A percentile compares a stretch with the other conserved stretches of the same genome.
phyloP scores from a whole-genome alignment of 2,329 filamentous ascomycete genomes.

The Madurella fahalii region DNA sequence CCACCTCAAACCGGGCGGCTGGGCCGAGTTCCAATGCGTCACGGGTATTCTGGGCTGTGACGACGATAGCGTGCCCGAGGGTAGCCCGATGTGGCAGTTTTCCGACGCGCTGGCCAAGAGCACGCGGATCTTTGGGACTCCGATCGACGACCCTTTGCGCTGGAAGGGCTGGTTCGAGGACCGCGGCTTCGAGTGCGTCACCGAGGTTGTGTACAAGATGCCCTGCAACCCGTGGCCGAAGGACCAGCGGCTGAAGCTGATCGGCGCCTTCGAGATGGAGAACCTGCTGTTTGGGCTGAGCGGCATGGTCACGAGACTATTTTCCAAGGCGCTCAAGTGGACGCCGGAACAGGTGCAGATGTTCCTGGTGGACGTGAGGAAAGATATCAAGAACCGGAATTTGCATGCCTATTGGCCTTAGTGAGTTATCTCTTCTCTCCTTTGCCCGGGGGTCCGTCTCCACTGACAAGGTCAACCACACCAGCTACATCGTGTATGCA shows the following conservation, averaged over 20 bases:
- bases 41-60: constrained; percentile 16
- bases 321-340: constrained; percentile 22
- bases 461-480: background rate
- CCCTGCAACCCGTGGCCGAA: constrained; percentile 24
- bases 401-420: constrained; percentile 24
- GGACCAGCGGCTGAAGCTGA: constrained; percentile 24
- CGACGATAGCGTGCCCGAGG: constrained; percentile 21
- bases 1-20: constrained; percentile 28
- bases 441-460: constrained; percentile 16
- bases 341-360: constrained; percentile 19
- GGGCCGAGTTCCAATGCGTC: constrained; percentile 25
- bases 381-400: constrained; percentile 21
- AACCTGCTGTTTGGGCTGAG: constrained; percentile 19
- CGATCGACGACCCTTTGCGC: constrained; percentile 19
- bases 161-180: constrained; percentile 21
- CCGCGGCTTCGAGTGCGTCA: constrained; percentile 22
- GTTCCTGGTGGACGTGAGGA: constrained; percentile 18
- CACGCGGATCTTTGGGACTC: constrained; percentile 11
- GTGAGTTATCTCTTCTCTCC: constrained; percentile 23
- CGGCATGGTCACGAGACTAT: constrained; percentile 20
- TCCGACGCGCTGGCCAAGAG: constrained; percentile 11
- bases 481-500: constrained; percentile 12
- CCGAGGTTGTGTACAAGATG: constrained; percentile 20
- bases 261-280: constrained; percentile 23
- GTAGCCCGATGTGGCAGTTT: constrained; percentile 14